Evolutionary conservation across 108 stramenopile species (phyloP).

Genomic region (Nitzschia sp.): DNA sequence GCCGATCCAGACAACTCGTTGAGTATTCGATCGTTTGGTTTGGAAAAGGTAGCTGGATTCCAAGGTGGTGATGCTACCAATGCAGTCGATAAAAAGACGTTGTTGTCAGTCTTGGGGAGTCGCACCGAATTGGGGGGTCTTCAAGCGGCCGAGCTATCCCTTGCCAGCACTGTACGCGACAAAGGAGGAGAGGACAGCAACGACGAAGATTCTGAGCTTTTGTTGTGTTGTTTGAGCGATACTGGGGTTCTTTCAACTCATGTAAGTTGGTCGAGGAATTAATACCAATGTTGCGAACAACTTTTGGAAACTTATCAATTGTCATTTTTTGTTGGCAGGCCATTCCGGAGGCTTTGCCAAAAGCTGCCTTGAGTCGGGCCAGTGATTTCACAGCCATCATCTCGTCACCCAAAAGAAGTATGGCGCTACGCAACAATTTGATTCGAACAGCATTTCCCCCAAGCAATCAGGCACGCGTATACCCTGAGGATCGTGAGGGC

Average conservation of each 20-base stretch:
- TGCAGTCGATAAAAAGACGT: constrained; percentile 9
- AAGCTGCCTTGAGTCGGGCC: too few species aligned
- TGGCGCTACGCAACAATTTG: constrained; percentile 4
- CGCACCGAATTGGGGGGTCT: constrained; percentile 37
- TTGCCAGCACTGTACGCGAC: background rate
- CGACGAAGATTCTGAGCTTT: constrained; percentile 15
- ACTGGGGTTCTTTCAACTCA: constrained; percentile 46
- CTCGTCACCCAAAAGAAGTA: constrained; percentile 4
- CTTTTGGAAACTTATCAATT: background rate
- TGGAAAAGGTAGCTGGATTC: constrained; percentile 29
- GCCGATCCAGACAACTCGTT: background rate
- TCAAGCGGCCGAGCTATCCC: constrained; percentile 46
- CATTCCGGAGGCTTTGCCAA: constrained; percentile 35
- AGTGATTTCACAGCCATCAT: too few species aligned
- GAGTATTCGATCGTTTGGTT: constrained; percentile 13
- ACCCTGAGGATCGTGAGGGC: constrained; percentile 31
- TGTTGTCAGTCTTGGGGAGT: constrained; percentile 24
- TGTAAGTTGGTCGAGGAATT: constrained; percentile 24
- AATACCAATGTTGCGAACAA: background rate
- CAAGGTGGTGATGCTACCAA: constrained; percentile 23
- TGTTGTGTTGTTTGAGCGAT: constrained; percentile 53
- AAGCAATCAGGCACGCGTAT: constrained; percentile 13
- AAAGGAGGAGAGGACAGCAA: constrained; percentile 1
- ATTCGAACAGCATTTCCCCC: constrained; percentile 9
- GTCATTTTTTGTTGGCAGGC: constrained; percentile 12